Base-by-base conservation (phyloP, 2,329 filamentous ascomycete species). In the Epichloe scottii region DNA sequence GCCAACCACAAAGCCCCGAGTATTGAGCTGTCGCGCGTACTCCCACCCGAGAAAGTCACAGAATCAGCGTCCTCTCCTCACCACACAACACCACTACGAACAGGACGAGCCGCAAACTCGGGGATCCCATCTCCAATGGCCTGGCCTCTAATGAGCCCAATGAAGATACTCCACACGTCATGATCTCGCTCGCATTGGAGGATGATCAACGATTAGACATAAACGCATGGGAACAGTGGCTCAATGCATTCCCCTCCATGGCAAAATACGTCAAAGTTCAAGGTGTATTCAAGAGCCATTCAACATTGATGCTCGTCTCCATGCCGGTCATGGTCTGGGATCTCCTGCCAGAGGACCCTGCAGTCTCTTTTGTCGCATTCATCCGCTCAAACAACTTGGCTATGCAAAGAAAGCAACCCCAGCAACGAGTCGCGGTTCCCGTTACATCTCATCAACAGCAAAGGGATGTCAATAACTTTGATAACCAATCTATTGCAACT, bases 241-340 rank as follows among this genome's bases (percentile, higher is more conserved):
- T 81, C 3, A 63, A 68, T 30, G 71, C 68, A 17, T 79, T 81
- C 54, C 78, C 78, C 0, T 73, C 76, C 2, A 65, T 81, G 51
- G 77, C 77, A 41, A 80, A 76, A 56, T 76, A 79, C 55, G 77
- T 79, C 61, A 79, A 79, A 57, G 72, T 82, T 5, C 77, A 82
- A 57, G 78, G 77, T 8, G 71, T 80, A 1, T 82, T 81, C 62
- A 79, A 78, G 58, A 81, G 78, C 47, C 76, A 81, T 57, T 81
- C 78, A 0, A 81, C 75, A 0, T 63, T 81, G 41, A 68, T 82
- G 5, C 62, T 81, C 6, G 62, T 81, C 3, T 81, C 78, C 0
- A 67, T 82, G 59, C 78, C 78, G 0, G 73, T 81, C 11, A 76
- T 76, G 63, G 67, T 81, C 3, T 82, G 78, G 78, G 75, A 81